These are phyloP conservation scores for Chaetomidium leptoderma DNA, from an alignment of 495 filamentous ascomycete genomes.

Conservation along the genomic window DNA sequence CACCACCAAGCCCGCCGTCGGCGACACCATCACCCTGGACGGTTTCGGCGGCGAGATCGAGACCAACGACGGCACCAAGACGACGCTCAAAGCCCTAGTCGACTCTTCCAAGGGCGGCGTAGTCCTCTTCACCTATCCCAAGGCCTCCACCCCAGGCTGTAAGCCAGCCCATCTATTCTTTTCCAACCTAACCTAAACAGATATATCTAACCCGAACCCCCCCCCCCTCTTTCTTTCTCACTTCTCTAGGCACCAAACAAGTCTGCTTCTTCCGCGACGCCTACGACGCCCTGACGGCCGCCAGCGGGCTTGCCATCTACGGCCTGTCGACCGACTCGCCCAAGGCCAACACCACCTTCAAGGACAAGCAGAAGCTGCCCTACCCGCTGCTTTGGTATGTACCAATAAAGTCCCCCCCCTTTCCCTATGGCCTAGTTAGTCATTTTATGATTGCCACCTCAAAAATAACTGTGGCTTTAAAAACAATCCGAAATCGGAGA, in stretches of 20 bases:
- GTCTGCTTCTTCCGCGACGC: constrained; percentile 87
- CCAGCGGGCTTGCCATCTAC: constrained; percentile 78
- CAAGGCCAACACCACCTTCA: constrained; percentile 87
- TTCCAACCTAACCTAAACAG: neutral
- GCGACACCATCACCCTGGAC: constrained; percentile 58
- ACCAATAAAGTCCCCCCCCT: no score
- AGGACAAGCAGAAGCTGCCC: constrained; percentile 79
- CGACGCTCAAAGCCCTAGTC: constrained; percentile 70
- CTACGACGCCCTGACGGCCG: constrained; percentile 70
- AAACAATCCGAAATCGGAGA: no score
- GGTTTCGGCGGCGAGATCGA: constrained; percentile 78
- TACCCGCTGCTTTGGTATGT: constrained; percentile 89
- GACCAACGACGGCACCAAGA: constrained; percentile 75
- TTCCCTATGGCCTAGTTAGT: no score
- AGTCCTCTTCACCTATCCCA: constrained; percentile 92
- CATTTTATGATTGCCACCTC: no score
- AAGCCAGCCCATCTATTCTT: constrained; percentile 41
- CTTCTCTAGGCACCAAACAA: constrained; percentile 73
- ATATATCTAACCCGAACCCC: neutral
- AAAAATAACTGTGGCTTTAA: no score
- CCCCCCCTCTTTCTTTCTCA: neutral
- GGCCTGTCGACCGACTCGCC: constrained; percentile 82
- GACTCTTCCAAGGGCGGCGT: constrained; percentile 80
- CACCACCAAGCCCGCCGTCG: constrained; percentile 38
- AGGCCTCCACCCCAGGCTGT: constrained; percentile 94